Evolutionary conservation across 2,329 filamentous ascomycete genomes (phyloP).

Genomic region (Talaromyces sp.): DNA sequence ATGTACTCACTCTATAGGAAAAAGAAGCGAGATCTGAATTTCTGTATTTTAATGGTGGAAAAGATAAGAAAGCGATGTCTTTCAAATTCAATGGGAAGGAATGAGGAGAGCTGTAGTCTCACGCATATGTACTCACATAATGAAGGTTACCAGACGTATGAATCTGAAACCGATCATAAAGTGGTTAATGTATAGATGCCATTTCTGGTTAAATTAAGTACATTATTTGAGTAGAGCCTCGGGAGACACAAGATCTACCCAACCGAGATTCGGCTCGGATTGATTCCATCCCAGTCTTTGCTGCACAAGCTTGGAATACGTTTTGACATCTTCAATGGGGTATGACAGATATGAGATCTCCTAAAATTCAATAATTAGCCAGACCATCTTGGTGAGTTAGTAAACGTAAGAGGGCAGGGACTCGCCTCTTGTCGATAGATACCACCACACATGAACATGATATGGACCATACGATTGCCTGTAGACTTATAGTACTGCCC

Average conservation of each 20-base stretch:
- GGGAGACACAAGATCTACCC: conserved; percentile 40
- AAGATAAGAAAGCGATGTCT: background rate
- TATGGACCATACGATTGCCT: conserved; percentile 35
- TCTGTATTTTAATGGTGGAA: no score
- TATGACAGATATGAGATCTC: conserved; percentile 38
- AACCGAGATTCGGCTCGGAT: conserved; percentile 40
- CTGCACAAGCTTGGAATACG: conserved; percentile 36
- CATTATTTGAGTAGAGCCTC: conserved; percentile 21
- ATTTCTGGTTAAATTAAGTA: background rate
- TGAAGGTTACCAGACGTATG: no score
- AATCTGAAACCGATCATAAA: no score
- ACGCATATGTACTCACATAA: no score
- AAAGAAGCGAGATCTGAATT: background rate
- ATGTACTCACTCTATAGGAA: background rate
- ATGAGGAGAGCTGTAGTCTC: no score
- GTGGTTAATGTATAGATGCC: no score
- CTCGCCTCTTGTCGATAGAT: conserved; percentile 35
- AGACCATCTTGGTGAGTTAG: no score
- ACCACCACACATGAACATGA: conserved; percentile 41
- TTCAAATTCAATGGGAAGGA: background rate
- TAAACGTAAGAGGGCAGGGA: background rate
- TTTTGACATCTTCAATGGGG: conserved; percentile 38
- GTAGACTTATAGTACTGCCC: conserved; percentile 30
- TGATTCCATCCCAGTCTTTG: conserved; percentile 41
- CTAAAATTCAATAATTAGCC: no score